Base-by-base conservation (phyloP, 2,329 filamentous ascomycete genomes). In the Metarhizium guizhouense region DNA sequence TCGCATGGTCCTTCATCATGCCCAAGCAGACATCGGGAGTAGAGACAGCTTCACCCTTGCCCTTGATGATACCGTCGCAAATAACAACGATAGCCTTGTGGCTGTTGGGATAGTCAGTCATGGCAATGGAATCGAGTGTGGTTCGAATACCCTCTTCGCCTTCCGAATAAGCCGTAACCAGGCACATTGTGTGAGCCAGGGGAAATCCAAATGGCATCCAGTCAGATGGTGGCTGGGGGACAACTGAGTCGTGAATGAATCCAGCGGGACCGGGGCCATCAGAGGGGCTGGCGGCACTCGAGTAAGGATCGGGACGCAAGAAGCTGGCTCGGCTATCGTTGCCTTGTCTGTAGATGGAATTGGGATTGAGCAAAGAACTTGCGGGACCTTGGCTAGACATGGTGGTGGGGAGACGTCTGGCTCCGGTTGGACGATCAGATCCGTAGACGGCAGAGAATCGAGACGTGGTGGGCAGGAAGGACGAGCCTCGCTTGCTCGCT, bases 151-250 rank as follows among this genome's bases (percentile, higher is more conserved):
- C 94, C 58, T 95, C 87, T 61, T 87, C 90, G 61, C 94, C 94
- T 75, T 99, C 94, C 0, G 94, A 99, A 70, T 99, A 99, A 18
- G 91, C 91, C 30, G 95, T 99, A 52, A 99, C 92, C 61, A 99
- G 74, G 70, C 93, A 97, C 67, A 99, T 91, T 0, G 89, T 81
- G 72, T 99, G 94, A 50, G 92, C 94, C 61, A 99, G 77, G 14
- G 95, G 94, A 70, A 90, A 99, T 1, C 93, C 94, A 68, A 95
- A 97, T 0, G 94, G 94, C 74, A 96, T 92, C 87, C 92, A 99
- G 70, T 99, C 94, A 3, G 92, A 86, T 8, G 94, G 94, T 42
- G 94, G 94, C 67, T 99, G 94, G 34, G 95, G 93, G 51, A 99
- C 92, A 45, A 99, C 94, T 43, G 89, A 82, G 70, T 96, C 92